Base-by-base conservation (phyloP, 148 eudicot species). In the Cornus kousa region DNA sequence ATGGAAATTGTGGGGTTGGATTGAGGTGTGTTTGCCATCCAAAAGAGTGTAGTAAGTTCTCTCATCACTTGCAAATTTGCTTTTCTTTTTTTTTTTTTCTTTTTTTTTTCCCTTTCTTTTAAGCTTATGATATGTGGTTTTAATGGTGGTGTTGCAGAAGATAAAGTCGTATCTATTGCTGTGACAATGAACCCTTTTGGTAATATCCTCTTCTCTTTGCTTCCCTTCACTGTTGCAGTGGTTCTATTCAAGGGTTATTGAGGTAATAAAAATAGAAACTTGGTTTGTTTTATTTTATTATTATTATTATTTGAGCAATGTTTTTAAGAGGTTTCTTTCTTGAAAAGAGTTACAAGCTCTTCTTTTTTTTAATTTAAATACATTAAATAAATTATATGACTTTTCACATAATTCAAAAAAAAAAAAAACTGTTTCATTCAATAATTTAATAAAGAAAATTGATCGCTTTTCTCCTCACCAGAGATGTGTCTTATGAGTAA, bases 21-120 rank as follows among this genome's bases (percentile, higher is more conserved):
- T 81, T 84, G 53, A 81, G 74, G 77, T 84, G 87, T 70, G 19
- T 78, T 74, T 84, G 84, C 79, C 84, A 81, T 81, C 84, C 79
- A 2, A 81, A 48, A 69, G 77, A 78, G 70, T 81, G 87, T 69
- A 84, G 87, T 84, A 76, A 84, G 84, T 60, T 43, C 10, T 77
- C 40, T 33, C 23, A 59, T 71, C 70, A 7, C 67, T 62, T 37
- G 23, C 60, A 75, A 28, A 8, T 32, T 46, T 43, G 23, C 59
- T 9, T 1, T 0, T 32, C 24, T 46, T 20, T 67, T 46, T 46
- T 20, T 12, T 64, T n/a, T 9, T 7, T 76, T 60, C n/a, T n/a
- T n/a, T n/a, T n/a, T n/a, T n/a, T n/a, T n/a, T n/a, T 37, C 31
- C 6, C 62, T 75, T 65, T 37, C 17, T 28, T 28, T 14, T 13